Conservation (phyloP, 805 yeast genomes). For the Lipomyces starkeyi region DNA sequence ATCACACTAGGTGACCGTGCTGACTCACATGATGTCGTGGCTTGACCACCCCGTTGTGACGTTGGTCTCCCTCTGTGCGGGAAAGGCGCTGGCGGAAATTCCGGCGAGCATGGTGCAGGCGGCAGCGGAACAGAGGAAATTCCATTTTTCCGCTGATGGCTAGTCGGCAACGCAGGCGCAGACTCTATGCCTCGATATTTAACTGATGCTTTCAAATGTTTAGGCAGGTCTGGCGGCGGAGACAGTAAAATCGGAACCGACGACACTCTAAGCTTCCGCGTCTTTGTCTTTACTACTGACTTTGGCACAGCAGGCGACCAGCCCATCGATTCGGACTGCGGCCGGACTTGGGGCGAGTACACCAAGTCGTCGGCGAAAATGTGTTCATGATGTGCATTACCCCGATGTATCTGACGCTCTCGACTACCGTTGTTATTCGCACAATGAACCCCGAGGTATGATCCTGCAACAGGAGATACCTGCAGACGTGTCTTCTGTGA, state of each 20-base stretch:
- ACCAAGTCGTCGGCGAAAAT: slow-evolving; percentile 23
- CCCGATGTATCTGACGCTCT: slow-evolving; percentile 16
- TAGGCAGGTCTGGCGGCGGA: background rate
- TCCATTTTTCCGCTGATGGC: background rate
- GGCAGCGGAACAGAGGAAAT: background rate
- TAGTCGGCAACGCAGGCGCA: background rate
- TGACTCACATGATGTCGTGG: background rate
- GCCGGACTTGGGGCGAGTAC: background rate
- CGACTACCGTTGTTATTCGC: background rate
- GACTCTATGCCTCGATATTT: background rate
- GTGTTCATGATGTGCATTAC: slow-evolving; percentile 27
- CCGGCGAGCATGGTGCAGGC: background rate
- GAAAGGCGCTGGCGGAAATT: background rate
- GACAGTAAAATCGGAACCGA: background rate
- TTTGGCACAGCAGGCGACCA: background rate
- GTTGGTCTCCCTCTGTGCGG: background rate
- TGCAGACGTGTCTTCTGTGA: background rate
- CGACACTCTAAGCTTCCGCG: background rate
- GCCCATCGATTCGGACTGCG: background rate
- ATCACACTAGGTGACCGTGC: background rate
- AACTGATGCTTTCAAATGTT: background rate
- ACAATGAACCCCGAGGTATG: background rate
- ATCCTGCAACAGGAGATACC: background rate
- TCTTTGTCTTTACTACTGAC: background rate
- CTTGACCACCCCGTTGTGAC: background rate